Evolutionary conservation across 2,329 filamentous ascomycete species (phyloP).

Genomic region (Eurotiales sp.): DNA sequence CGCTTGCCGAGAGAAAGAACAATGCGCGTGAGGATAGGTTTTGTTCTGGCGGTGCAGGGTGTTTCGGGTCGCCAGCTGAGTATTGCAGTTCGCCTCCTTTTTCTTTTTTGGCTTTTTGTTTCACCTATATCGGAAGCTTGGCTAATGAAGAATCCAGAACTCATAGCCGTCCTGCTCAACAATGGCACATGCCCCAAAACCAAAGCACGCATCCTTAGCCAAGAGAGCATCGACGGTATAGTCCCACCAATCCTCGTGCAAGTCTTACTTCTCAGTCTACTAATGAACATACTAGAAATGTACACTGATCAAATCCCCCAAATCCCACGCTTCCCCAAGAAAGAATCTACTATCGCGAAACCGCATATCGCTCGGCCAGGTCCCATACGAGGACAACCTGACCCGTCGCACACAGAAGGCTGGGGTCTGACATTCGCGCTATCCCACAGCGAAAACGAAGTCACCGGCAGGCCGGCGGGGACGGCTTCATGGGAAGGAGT

Average conservation of each 20-base stretch:
- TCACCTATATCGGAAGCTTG: neutral
- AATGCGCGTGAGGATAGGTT: neutral
- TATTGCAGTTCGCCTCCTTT: conserved; percentile 50
- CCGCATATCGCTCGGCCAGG: conserved; percentile 45
- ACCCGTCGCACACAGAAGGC: too few species aligned
- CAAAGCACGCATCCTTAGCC: conserved; percentile 49
- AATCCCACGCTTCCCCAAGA: conserved; percentile 52
- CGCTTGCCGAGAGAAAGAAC: neutral
- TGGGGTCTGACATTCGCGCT: conserved; percentile 60
- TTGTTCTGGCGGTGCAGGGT: conserved; percentile 58
- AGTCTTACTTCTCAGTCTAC: too few species aligned
- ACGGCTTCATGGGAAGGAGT: conserved; percentile 56
- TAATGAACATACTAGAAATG: too few species aligned
- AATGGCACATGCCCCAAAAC: conserved; percentile 57
- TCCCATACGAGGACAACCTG: conserved; percentile 17
- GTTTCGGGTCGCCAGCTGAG: conserved; percentile 58
- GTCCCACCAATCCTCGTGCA: too few species aligned
- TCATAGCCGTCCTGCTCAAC: conserved; percentile 59
- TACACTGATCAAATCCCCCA: conserved; percentile 58
- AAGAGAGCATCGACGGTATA: conserved; percentile 48
- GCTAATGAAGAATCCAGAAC: conserved; percentile 33
- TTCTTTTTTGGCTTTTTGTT: neutral
- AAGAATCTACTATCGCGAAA: conserved; percentile 47
- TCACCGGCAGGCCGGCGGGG: conserved; percentile 47
- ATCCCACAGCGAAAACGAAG: conserved; percentile 39